Evolutionary conservation across 495 filamentous ascomycete species (phyloP).

Genomic region (Cladorrhinum samala): DNA sequence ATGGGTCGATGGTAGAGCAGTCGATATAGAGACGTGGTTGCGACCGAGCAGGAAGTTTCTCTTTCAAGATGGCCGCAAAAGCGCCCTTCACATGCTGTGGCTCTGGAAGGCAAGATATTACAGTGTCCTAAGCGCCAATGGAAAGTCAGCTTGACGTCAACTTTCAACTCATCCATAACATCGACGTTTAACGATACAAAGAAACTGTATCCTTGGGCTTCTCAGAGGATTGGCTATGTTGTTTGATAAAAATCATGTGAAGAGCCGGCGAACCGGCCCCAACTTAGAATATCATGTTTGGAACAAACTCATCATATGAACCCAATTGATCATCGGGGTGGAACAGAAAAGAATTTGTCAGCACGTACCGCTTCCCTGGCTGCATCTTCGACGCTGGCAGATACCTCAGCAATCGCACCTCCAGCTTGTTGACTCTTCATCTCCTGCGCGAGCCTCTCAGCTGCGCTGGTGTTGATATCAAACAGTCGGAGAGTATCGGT

Average conservation of each 20-base stretch:
- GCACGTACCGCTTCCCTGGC: constrained; percentile 69
- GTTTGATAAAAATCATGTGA: constrained; percentile 43
- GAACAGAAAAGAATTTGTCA: constrained; percentile 2
- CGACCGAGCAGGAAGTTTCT: constrained; percentile 30
- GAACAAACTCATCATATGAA: constrained; percentile 52
- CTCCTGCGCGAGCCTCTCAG: constrained; percentile 56
- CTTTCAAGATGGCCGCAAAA: constrained; percentile 55
- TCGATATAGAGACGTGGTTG: constrained; percentile 66
- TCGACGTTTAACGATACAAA: constrained; percentile 1
- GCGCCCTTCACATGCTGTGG: constrained; percentile 71
- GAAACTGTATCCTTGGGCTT: too few species aligned
- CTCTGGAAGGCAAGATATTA: constrained; percentile 76
- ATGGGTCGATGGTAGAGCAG: constrained; percentile 80
- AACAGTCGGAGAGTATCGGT: constrained; percentile 63
- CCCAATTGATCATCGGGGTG: not conserved
- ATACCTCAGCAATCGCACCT: constrained; percentile 51
- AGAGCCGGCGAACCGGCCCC: constrained; percentile 33
- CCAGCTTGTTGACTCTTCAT: constrained; percentile 42
- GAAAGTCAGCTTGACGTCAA: too few species aligned
- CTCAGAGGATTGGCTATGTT: constrained; percentile 33
- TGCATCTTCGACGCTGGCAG: constrained; percentile 53
- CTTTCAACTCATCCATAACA: too few species aligned
- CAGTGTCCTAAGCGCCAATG: constrained; percentile 52
- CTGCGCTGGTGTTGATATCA: constrained; percentile 64
- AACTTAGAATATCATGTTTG: constrained; percentile 48